Percentiles rank a stretch among this genome's conserved stretches.
Evolutionary conservation across 1,284 basidiomycete genomes (phyloP).

Genomic region (Tremellales sp.): DNA sequence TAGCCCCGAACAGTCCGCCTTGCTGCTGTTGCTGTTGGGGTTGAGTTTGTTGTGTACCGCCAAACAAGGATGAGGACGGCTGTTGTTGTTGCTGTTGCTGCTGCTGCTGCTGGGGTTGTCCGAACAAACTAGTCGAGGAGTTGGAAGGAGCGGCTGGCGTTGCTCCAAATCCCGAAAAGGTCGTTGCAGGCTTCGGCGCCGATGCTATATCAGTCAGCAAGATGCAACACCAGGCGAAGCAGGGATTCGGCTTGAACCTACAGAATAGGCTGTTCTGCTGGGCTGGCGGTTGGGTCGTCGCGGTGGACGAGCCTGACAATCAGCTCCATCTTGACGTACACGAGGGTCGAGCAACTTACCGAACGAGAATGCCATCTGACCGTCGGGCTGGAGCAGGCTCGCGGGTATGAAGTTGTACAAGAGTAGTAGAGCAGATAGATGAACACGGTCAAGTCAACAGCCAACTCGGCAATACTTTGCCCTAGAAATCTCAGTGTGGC

Average conservation of each 20-base stretch:
- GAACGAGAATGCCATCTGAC: background rate
- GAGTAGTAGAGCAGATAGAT: no score
- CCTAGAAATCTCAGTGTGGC: no score
- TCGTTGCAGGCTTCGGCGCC: background rate
- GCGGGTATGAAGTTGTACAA: no score
- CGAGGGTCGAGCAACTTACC: background rate
- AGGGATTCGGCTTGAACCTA: background rate
- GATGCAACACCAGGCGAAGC: background rate
- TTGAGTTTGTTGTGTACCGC: conserved; percentile 46
- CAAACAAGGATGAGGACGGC: conserved; percentile 11
- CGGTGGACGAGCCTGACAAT: background rate
- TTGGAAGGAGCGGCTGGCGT: background rate
- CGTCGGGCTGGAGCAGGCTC: no score
- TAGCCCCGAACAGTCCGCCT: conserved; percentile 6
- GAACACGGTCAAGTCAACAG: no score
- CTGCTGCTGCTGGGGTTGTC: conserved; percentile 2
- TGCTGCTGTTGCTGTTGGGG: conserved; percentile 5
- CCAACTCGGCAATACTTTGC: no score
- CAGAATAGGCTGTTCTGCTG: background rate
- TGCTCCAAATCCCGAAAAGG: background rate
- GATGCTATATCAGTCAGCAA: background rate
- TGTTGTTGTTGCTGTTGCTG: conserved; percentile 5
- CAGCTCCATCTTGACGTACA: background rate
- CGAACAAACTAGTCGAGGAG: background rate
- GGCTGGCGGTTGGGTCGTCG: background rate